Evolutionary conservation across 2,329 filamentous ascomycete genomes (phyloP), one percentile per base, ranked within the genome.

Genomic region (Arthrinium phaeospermum): DNA sequence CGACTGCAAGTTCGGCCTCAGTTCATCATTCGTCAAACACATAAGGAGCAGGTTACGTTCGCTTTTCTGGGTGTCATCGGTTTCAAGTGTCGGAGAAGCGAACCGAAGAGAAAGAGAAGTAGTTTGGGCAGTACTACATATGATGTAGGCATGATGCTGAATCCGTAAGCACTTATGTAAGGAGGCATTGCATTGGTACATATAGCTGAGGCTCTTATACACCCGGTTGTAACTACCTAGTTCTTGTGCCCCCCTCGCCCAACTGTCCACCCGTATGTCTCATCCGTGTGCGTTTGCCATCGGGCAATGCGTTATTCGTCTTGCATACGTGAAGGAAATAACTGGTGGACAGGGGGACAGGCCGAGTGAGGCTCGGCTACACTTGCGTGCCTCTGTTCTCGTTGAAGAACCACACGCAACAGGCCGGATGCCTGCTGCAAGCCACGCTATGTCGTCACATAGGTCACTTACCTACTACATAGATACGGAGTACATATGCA

Each of bases 201-300:
- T 64, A 64, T 64, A 64, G 57, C 34, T 64, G 57, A 64, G 57
- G 57, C 57, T 41, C 57, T 41, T 64, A 64, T 64, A 51, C 12
- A 51, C 24, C 14, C 13, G 12, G 27, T 51, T 51, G 49, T 12
- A 51, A 51, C 24, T 12, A 51, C 24, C 24, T 24, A 12, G 12
- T 51, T 51, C 49, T n/a, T n/a, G 6, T 8, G 19, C 19, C 44
- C 22, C 4, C 27, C 27, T 30, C 27, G 27, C 27, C 27, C 27
- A 4, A 30, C 27, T 30, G 27, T 30, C 27, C 4, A 30, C 27
- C 27, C 27, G 27, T 30, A 30, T 30, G 27, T 22, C 19, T 47
- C 45, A 19, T 19, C 45, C 22, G 45, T 19, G 16, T 19, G 45
- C 7, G 45, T 22, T 19, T 47, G 45, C 45, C 7, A 41, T 41